Percentiles rank a stretch among this genome's conserved stretches.
These are phyloP conservation scores for Hypoxylon intermedium DNA, from an alignment of 495 filamentous ascomycete genomes.

Conservation along the genomic window DNA sequence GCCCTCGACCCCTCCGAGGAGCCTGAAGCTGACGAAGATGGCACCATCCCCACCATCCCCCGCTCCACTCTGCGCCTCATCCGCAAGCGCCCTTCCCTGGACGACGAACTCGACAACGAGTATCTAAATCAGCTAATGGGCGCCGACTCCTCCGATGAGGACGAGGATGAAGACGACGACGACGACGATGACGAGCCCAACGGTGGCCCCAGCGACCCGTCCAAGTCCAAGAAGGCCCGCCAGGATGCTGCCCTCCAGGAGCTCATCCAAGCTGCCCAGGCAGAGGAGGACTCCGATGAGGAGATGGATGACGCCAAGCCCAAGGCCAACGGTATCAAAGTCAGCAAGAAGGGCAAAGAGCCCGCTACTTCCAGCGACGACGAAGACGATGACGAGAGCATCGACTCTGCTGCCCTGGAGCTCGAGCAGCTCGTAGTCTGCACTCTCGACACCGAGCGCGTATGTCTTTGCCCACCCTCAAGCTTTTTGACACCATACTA, in stretches of 20 bases:
- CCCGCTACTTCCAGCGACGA: constrained; percentile 73
- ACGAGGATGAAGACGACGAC: constrained; percentile 65
- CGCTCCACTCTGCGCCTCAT: constrained; percentile 91
- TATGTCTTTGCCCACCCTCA: constrained; percentile 35
- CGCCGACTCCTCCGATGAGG: constrained; percentile 47
- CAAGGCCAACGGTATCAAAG: constrained; percentile 59
- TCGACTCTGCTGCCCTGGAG: constrained; percentile 52
- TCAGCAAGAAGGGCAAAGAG: constrained; percentile 78
- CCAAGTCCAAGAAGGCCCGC: constrained; percentile 83
- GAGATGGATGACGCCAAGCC: constrained; percentile 68
- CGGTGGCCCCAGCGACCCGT: constrained; percentile 86
- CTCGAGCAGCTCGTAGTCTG: constrained; percentile 91
- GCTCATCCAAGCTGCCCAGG: constrained; percentile 69
- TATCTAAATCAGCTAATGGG: constrained; percentile 59
- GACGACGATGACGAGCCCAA: constrained; percentile 74
- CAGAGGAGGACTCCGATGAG: constrained; percentile 60
- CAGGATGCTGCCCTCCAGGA: constrained; percentile 74
- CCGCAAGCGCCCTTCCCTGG: constrained; percentile 67
- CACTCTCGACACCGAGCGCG: constrained; percentile 81
- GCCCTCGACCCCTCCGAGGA: constrained; percentile 88
- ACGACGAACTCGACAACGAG: constrained; percentile 66
- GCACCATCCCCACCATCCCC: constrained; percentile 64
- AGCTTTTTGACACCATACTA: constrained; percentile 32
- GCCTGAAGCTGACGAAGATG: constrained; percentile 68
- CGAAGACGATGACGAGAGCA: constrained; percentile 66